phyloP scores from a whole-genome alignment of 768 basidiomycete genomes.

The Naematelia aurantialba region DNA sequence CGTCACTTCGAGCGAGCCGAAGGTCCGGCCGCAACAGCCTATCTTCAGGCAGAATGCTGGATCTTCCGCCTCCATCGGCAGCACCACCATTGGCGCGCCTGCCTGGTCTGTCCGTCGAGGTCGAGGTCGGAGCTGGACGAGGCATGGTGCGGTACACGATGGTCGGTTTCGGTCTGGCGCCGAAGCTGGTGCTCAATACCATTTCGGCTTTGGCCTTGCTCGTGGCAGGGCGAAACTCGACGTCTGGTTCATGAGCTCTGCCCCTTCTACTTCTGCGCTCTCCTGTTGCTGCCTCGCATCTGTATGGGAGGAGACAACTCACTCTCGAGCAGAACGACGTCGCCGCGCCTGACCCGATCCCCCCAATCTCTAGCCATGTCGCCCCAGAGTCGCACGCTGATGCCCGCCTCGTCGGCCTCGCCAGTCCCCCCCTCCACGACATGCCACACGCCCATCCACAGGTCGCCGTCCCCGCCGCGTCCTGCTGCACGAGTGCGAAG shows the following conservation, averaged over 20 bases:
- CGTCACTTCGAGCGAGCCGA: constrained; percentile 37
- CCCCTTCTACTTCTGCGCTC: background rate
- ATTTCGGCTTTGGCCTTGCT: constrained; percentile 25
- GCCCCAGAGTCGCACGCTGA: constrained; percentile 39
- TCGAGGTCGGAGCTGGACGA: constrained; percentile 13
- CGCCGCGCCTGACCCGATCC: constrained; percentile 30
- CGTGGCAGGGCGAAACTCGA: constrained; percentile 25
- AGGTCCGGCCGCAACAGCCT: constrained; percentile 34
- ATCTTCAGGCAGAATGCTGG: constrained; percentile 26
- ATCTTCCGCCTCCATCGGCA: background rate
- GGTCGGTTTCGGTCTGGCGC: constrained; percentile 17
- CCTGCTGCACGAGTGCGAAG: too few species aligned
- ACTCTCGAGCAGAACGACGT: constrained; percentile 40
- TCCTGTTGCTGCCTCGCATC: background rate
- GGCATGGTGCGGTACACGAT: constrained; percentile 41
- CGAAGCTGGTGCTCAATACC: constrained; percentile 17
- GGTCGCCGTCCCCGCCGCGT: constrained; percentile 18
- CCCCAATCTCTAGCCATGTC: constrained; percentile 30
- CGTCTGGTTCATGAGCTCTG: constrained; percentile 17
- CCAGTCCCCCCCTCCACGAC: constrained; percentile 13
- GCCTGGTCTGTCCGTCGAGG: background rate
- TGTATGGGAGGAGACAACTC: constrained; percentile 13
- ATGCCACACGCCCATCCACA: constrained; percentile 35
- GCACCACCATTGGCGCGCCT: background rate
- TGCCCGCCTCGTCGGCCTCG: constrained; percentile 14